Conservation (phyloP, 345 rosid genomes). For the Arabidopsis arenosa region DNA sequence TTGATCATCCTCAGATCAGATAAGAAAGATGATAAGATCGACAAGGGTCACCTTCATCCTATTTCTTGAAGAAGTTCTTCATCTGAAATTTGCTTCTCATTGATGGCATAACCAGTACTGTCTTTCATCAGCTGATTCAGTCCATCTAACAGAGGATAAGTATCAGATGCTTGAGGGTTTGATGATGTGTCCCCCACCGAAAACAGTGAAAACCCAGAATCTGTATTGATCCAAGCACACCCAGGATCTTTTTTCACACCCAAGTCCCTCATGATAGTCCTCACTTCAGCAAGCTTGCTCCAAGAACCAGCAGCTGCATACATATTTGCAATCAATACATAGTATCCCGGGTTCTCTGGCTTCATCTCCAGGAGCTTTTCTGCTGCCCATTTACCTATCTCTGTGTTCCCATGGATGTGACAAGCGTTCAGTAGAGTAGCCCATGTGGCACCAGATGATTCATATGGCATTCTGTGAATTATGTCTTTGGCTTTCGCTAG, state of each 20-base stretch:
- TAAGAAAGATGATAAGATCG: not conserved
- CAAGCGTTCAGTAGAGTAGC: constrained; percentile 76
- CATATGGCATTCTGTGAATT: constrained; percentile 60
- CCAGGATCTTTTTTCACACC: constrained; percentile 80
- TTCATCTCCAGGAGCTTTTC: constrained; percentile 63
- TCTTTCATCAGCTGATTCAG: constrained; percentile 69
- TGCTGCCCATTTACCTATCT: constrained; percentile 84
- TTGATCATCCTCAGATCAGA: constrained; percentile 18
- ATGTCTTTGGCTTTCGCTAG: constrained; percentile 58
- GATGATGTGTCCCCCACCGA: constrained; percentile 67
- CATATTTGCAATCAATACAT: constrained; percentile 76
- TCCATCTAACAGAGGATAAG: constrained; percentile 62
- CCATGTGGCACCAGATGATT: constrained; percentile 68
- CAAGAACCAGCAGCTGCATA: constrained; percentile 74
- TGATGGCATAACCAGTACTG: constrained; percentile 39
- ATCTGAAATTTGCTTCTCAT: constrained; percentile 36
- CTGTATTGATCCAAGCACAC: constrained; percentile 70
- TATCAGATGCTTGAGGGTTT: constrained; percentile 47
- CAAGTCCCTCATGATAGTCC: constrained; percentile 69
- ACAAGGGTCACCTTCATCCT: constrained; percentile 33
- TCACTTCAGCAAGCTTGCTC: constrained; percentile 66
- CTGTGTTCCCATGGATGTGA: constrained; percentile 58
- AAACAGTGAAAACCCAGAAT: constrained; percentile 59
- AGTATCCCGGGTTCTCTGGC: constrained; percentile 71
- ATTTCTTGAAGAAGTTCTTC: constrained; percentile 48